Base-by-base conservation (phyloP, 2,329 filamentous ascomycete species). In the Colletotrichum sp. region DNA sequence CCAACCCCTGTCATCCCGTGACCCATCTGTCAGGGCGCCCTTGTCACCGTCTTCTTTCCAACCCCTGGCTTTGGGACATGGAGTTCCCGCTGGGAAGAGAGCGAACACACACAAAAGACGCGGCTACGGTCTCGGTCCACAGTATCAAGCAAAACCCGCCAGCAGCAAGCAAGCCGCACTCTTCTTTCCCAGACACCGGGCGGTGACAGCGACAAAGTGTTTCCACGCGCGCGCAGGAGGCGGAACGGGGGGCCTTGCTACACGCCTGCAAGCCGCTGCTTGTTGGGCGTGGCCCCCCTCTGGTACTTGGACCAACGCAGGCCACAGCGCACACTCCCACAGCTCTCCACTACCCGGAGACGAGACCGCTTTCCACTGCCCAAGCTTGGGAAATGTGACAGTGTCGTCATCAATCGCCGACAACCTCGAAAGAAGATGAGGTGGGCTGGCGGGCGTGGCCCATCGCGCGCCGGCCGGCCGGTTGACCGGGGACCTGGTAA, bases 371-470 rank as follows among this genome's bases (percentile, higher is more conserved):
- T 49, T 21, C 26, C 28, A 21, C 32, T 63, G 59, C 18, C 28
- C 59, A 34, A 28, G 28, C 59, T 30, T 68, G 26, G 65, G 32
- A 28, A 68, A 57, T 68, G 44, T 39, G 65, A 68, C 67, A 69
- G 52, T 69, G 67, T 69, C 67, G 67, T 69, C 67, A 69, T 69
- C 67, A 69, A 69, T 69, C 67, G 55, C 67, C 67, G 67, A 69
- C 67, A 28, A 21, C n/a, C 21, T 36, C 57, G 16, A 60, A 60
- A 60, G 16, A 52, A 28, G 12, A 30, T 63, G 28, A 62, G 57
- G 57, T 28, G 59, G 34, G 24, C 62, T 21, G 18, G 21, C 15
- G 15, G 32, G 24, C 21, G 15, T 64, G 34, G 16, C 62, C 62
- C 32, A 24, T 28, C 30, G 28, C 62, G 21, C 34, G 62, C 62